Conservation (phyloP, 192 early-diverging fungal genomes). For the Allomyces javanicus region DNA sequence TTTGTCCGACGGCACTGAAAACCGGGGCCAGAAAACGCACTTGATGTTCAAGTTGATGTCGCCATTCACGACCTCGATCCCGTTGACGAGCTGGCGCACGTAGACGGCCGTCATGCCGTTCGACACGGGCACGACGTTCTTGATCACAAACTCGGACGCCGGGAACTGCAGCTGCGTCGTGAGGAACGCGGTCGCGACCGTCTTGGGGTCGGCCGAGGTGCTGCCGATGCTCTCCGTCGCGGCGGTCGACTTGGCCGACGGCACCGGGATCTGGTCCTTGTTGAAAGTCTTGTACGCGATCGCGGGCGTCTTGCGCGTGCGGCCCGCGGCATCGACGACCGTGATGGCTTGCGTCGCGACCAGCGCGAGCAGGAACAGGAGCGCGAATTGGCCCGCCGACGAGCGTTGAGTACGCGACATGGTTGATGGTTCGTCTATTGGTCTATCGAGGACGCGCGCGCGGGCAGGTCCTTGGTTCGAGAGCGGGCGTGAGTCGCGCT, state of each 20-base stretch:
- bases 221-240: too few species aligned
- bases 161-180: neutral
- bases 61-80: slow-evolving; percentile 54
- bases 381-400: too few species aligned
- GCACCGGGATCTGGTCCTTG: too few species aligned
- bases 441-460: too few species aligned
- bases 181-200: slow-evolving; percentile 1
- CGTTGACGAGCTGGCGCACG: slow-evolving; percentile 48
- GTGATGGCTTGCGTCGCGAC: too few species aligned
- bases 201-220: neutral
- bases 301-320: neutral
- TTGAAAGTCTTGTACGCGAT: neutral
- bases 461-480: too few species aligned
- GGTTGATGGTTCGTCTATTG: too few species aligned
- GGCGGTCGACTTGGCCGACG: too few species aligned
- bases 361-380: too few species aligned
- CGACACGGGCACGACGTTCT: slow-evolving; percentile 1
- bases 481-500: too few species aligned
- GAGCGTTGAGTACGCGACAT: too few species aligned
- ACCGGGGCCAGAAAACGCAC: slow-evolving; percentile 5
- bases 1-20: slow-evolving; percentile 8
- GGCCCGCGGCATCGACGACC: neutral
- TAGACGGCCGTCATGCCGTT: slow-evolving; percentile 75
- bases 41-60: slow-evolving; percentile 65
- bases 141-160: slow-evolving; percentile 1